These are phyloP conservation scores for Suillus clintonianus DNA, from an alignment of 768 basidiomycete species.

Conservation along the genomic window DNA sequence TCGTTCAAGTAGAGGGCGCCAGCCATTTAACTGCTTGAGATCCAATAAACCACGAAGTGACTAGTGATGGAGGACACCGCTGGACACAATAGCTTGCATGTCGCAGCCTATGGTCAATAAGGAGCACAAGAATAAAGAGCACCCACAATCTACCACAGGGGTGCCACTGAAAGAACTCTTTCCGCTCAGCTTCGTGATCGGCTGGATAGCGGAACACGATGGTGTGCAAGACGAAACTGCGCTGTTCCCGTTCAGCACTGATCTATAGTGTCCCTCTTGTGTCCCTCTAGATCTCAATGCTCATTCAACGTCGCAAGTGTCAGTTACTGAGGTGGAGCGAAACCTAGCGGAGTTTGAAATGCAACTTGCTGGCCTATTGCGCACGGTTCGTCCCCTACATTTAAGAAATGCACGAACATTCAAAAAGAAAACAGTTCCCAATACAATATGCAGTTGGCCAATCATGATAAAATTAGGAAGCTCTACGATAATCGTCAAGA, in stretches of 20 bases:
- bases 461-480: constrained; percentile 24
- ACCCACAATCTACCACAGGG: background rate
- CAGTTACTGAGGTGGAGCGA: background rate
- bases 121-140: no score
- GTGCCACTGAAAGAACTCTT: background rate
- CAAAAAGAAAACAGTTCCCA: background rate
- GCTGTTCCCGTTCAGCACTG: background rate
- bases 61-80: no score
- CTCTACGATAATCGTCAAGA: constrained; percentile 28
- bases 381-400: no score
- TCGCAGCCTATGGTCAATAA: background rate
- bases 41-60: background rate
- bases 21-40: background rate
- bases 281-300: no score
- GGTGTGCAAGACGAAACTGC: background rate
- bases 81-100: no score
- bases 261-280: no score
- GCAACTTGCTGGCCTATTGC: no score
- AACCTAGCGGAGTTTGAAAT: background rate
- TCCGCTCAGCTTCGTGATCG: background rate
- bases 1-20: background rate
- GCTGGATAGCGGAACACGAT: background rate
- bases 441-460: background rate
- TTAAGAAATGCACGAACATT: background rate
- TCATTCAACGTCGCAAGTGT: background rate